Evolutionary conservation across 2,329 filamentous ascomycete species (phyloP), one percentile per base, ranked within the genome.

Genomic region (Fonsecaea erecta): DNA sequence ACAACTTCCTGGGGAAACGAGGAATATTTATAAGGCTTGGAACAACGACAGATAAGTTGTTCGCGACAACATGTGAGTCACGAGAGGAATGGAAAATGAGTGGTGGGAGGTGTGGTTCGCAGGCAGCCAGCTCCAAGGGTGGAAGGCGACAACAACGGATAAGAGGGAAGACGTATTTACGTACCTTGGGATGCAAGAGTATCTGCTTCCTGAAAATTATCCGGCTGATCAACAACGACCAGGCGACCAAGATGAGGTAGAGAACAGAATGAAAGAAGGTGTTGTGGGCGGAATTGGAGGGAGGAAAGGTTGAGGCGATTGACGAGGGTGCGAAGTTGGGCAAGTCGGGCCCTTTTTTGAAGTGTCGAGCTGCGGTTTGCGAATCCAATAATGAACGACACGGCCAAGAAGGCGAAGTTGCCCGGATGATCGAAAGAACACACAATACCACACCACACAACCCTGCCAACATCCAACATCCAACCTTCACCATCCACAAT

Each of bases 121-220:
- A 70, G 68, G 68, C 70, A 71, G 26, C 66, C 40, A 62, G 60
- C 46, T 60, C 51, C 52, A 56, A 52, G 58, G 6, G 56, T 52
- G 32, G 43, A 28, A n/a, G n/a, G 37, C 51, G 30, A 56, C 32
- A 35, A 56, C 51, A 28, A 37, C 35, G 51, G 65, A 68, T 69
- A 63, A 64, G 63, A 51, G 30, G 34, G 61, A 28, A 46, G 51
- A 59, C 57, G 60, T 65, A 52, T 63, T 37, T 46, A 68, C 70
- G 43, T 72, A 72, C 69, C 69, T 71, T 60, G 62, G 21, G 51
- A 66, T 57, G 26, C 21, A 60, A 35, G n/a, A 37, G 67, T 70
- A 59, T 60, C 63, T 48, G 53, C 32, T 12, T 51, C 34, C 54
- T 60, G 32, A 68, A 63, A 69, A 54, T 21, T 28, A 53, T 34